Evolutionary conservation across 495 filamentous ascomycete genomes (phyloP).

Genomic region (Halenospora varia): DNA sequence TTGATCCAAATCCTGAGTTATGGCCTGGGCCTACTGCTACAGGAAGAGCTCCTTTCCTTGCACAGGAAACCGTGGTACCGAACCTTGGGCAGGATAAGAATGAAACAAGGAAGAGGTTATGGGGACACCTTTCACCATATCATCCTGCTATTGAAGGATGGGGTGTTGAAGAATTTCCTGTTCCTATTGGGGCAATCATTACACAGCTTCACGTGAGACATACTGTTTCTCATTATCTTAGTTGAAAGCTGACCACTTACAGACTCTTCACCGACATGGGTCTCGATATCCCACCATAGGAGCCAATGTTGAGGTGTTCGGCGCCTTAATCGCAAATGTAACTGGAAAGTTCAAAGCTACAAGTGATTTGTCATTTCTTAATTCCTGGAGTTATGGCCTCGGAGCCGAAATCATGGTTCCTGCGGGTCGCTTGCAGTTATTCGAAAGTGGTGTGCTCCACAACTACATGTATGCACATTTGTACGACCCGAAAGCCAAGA

Average conservation of each 20-base stretch:
- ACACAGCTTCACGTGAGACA: conserved; percentile 42
- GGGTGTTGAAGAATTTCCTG: conserved; percentile 51
- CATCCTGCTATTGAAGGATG: conserved; percentile 39
- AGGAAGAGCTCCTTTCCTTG: conserved; percentile 50
- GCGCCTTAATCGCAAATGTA: conserved; percentile 60
- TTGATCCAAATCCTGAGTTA: conserved; percentile 44
- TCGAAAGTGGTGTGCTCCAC: conserved; percentile 63
- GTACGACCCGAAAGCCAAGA: conserved; percentile 55
- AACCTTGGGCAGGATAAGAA: conserved; percentile 42
- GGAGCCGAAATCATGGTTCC: conserved; percentile 70
- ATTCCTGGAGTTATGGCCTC: conserved; percentile 64
- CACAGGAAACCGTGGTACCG: conserved; percentile 52
- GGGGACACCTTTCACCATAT: conserved; percentile 47
- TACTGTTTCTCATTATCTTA: not conserved
- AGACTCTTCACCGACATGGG: conserved; percentile 77
- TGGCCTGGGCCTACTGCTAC: conserved; percentile 53
- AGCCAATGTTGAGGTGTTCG: conserved; percentile 51
- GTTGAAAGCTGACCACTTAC: conserved; percentile 31
- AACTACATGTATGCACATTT: conserved; percentile 59
- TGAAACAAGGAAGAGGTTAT: conserved; percentile 50
- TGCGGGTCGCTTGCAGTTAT: conserved; percentile 68
- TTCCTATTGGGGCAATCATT: conserved; percentile 52
- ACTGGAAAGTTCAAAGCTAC: conserved; percentile 48
- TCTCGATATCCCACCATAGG: conserved; percentile 68
- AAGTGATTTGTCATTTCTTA: conserved; percentile 58